Percentiles rank a stretch among this genome's conserved stretches.
Evolutionary conservation across 2,329 filamentous ascomycete genomes (phyloP).

Genomic region (Calonectria montana): DNA sequence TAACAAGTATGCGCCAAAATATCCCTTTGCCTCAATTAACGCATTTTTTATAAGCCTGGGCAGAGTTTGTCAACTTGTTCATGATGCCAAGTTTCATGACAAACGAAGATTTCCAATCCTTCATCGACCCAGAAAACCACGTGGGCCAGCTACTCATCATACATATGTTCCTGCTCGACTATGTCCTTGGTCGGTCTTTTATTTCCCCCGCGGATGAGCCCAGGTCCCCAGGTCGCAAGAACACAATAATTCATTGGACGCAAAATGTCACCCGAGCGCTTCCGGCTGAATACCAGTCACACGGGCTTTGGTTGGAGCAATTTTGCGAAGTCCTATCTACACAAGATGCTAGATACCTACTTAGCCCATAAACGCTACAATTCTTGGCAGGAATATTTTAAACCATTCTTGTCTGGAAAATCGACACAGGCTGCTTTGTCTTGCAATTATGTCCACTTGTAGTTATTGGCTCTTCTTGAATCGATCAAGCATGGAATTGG

Average conservation of each 20-base stretch:
- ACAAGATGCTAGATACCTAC: conserved; percentile 40
- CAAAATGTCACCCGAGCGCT: conserved; percentile 32
- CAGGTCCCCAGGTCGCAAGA: conserved; percentile 38
- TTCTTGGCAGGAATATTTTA: background rate
- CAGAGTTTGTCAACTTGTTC: conserved; percentile 34
- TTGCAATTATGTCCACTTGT: background rate
- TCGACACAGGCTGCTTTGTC: background rate
- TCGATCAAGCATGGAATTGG: background rate
- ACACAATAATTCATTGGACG: conserved; percentile 41
- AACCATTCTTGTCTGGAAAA: background rate
- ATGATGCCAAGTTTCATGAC: conserved; percentile 28
- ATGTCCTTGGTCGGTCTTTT: conserved; percentile 39
- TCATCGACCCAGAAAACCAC: conserved; percentile 46
- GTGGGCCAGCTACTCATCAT: conserved; percentile 49
- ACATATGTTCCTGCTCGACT: conserved; percentile 50
- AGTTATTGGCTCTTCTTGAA: background rate
- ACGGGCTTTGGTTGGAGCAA: conserved; percentile 34
- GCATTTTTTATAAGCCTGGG: conserved; percentile 34
- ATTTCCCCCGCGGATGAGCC: conserved; percentile 34
- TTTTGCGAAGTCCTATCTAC: conserved; percentile 38
- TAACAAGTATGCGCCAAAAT: background rate
- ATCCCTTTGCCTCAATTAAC: background rate
- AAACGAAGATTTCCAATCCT: conserved; percentile 47
- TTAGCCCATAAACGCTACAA: conserved; percentile 30
- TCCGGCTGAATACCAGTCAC: conserved; percentile 29